Evolutionary conservation across 2,329 filamentous ascomycete species (phyloP), one percentile per base, ranked within the genome.

Genomic region (Fusarium pseudograminearum): DNA sequence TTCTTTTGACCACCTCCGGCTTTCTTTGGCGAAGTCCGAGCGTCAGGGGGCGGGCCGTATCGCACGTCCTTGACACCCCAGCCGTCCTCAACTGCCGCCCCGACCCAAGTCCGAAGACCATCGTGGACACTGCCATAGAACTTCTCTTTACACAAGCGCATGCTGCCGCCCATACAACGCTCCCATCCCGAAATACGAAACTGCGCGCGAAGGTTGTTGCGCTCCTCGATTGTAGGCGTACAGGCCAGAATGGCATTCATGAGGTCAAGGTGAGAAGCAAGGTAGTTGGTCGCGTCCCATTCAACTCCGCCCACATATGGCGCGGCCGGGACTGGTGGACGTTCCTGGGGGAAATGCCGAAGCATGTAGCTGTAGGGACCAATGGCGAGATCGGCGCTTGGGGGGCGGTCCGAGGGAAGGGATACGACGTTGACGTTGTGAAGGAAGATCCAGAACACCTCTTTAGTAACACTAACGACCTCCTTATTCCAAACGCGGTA

Each of bases 371-470:
- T 84, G 70, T 87, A 86, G 36, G 78, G 78, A n/a, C 82, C 60
- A 51, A 46, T 52, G 53, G 79, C 31, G 78, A 77, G 50, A 38
- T 75, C 75, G 57, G 72, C 80, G 76, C 60, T 72, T 70, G 72
- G 57, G 47, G 65, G 75, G 66, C 65, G 71, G 15, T 83, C 82
- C 34, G 81, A 75, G 3, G 90, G 87, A 34, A 92, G 80, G 24
- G 93, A 86, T 38, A 98, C 87, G 46, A 98, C 90, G 74, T 98
- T 98, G 61, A 97, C 85, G 73, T 97, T 92, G 80, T 98, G 95
- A 56, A 98, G 85, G 82, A 98, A 99, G 77, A 98, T 98, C 95
- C 95, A 99, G 78, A 99, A 99, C 30, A 98, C 95, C 79, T 99
- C 95, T 79, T 98, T 98, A 42, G 94, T 97, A 48, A 98, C 95